These are phyloP conservation scores for Cymbidium sinense DNA, from an alignment of 106 monocot genomes.

Conservation along the genomic window DNA sequence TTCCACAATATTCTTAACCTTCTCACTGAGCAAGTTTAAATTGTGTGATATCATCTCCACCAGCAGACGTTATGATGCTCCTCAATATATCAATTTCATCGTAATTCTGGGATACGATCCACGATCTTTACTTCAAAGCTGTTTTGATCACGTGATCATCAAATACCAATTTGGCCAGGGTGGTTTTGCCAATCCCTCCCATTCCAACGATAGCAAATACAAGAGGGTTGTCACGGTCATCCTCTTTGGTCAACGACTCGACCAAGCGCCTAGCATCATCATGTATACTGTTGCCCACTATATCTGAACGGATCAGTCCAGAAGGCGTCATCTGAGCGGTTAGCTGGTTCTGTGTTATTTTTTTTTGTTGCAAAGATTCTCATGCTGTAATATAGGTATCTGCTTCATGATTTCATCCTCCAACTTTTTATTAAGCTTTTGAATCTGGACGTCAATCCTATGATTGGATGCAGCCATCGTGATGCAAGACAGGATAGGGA, in stretches of 20 bases:
- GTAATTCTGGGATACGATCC: not conserved
- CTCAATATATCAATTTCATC: conserved; percentile 4
- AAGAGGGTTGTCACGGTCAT: not conserved
- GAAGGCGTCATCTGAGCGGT: too few relatives aligned
- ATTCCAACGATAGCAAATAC: conserved; percentile 7
- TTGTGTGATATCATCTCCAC: not conserved
- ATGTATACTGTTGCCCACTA: not conserved
- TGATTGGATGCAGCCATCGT: not conserved
- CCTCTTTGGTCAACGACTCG: not conserved
- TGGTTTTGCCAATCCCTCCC: conserved; percentile 14
- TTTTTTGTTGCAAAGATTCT: too few relatives aligned
- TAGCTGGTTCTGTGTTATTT: too few relatives aligned
- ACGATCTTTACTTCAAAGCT: not conserved
- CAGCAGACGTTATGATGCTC: not conserved
- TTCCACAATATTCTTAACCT: not conserved
- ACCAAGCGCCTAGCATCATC: not conserved
- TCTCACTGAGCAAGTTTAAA: not conserved
- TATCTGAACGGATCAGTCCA: not conserved
- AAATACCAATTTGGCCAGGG: conserved; percentile 1
- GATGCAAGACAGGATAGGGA: not conserved
- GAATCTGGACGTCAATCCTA: not conserved
- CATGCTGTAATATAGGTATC: too few relatives aligned
- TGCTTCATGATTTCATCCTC: not conserved
- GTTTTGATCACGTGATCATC: not conserved
- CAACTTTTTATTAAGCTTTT: not conserved